Evolutionary conservation across 208 protist species (phyloP), one percentile per base, ranked within the genome.

Genomic region (Leishmania gerbilli): DNA sequence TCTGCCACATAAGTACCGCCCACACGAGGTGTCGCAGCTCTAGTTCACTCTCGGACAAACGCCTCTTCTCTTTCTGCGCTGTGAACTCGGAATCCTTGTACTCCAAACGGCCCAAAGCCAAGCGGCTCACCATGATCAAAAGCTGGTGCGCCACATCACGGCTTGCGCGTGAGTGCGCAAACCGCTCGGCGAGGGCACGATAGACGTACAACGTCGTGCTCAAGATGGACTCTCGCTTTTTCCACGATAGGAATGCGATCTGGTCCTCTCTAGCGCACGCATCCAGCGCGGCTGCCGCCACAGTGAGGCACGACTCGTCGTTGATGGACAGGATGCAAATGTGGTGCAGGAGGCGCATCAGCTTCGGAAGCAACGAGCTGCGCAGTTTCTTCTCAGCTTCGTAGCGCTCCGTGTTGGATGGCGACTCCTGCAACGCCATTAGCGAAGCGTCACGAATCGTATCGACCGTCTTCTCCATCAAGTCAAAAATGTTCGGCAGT

Each of bases 91-190:
- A 42, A 34, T 45, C 55, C 6, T 72, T 47, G 75, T 24, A 80
- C 2, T 37, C 69, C 15, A 71, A 17, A 49, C 77, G 27, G 3
- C 69, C 62, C 13, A 55, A 7, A 55, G 74, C 42, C 76, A 87
- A 49, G 58, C 77, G 80, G 27, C 78, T 67, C 7, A 80, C 69
- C 13, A 90, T 65, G 51, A 77, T 74, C 24, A 93, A 65, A 1
- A 90, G 15, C 37, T 88, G 87, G 31, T 86, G 76, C 34, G 69
- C 71, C 9, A 91, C 19, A 8, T 77, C 56, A 37, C 87, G 84
- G 15, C 76, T 72, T 42, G 76, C 79, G 15, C 81, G 78, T 17
- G 74, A 84, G 11, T 79, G 77, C 17, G 84, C 37, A 42, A 87
- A 84, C 24, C 77, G 83, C 8, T 67, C 81, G 3, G 76, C 21